These are phyloP conservation scores for Fusarium longipes DNA, from an alignment of 2,329 filamentous ascomycete genomes.

Conservation along the genomic window DNA sequence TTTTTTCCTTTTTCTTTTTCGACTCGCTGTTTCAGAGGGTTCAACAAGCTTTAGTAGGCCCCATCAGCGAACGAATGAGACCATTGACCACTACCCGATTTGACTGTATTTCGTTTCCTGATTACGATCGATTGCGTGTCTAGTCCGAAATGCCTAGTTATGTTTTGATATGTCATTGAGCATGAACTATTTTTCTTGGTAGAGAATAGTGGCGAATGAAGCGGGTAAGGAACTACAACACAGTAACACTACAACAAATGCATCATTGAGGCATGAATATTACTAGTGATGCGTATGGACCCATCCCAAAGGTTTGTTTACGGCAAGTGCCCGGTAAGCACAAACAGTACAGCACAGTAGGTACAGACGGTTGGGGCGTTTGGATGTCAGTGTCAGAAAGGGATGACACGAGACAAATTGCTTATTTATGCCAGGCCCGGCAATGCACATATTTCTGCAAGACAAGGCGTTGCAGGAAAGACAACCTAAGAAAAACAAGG, in stretches of 20 bases:
- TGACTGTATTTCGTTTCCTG: slow-evolving; percentile 13
- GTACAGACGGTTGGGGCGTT: slow-evolving; percentile 24
- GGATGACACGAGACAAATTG: slow-evolving; percentile 17
- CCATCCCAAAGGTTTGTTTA: slow-evolving; percentile 1
- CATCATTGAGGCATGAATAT: slow-evolving; percentile 17
- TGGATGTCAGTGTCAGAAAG: slow-evolving; percentile 21
- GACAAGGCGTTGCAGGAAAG: not conserved
- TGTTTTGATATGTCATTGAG: slow-evolving; percentile 23
- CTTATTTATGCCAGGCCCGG: slow-evolving; percentile 24
- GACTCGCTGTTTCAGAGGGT: slow-evolving; percentile 26
- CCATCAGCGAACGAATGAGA: slow-evolving; percentile 1
- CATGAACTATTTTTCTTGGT: slow-evolving; percentile 23
- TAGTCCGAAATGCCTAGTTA: no score
- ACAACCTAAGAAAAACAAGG: not conserved
- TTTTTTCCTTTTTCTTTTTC: not conserved
- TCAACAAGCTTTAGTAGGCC: slow-evolving; percentile 29
- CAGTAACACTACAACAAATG: not conserved
- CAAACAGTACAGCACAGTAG: not conserved
- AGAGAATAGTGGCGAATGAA: slow-evolving; percentile 27
- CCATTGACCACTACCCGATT: slow-evolving; percentile 33
- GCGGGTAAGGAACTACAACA: not conserved
- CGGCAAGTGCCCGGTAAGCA: not conserved
- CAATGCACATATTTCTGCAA: slow-evolving; percentile 6
- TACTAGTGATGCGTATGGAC: slow-evolving; percentile 1
- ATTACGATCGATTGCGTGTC: slow-evolving; percentile 36